Percentiles rank a stretch among this genome's conserved stretches.
Conservation (phyloP, 1,284 basidiomycete genomes). For the Gomphus sp. region DNA sequence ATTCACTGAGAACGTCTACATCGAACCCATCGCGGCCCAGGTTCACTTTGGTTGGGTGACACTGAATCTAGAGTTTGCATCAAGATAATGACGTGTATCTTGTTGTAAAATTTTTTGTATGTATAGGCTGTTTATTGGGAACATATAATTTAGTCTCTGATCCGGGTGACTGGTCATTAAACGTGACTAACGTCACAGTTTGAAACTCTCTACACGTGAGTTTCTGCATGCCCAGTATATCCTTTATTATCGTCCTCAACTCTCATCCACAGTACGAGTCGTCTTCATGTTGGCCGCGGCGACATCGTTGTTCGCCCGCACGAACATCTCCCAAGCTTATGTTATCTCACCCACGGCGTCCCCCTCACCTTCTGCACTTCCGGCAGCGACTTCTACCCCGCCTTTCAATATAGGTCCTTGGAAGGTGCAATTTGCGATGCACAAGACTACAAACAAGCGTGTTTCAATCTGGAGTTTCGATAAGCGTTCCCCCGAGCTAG, state of each 20-base stretch:
- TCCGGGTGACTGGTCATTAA: no score
- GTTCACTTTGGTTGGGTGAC: no score
- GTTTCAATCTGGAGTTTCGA: constrained; percentile 89
- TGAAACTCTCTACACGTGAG: not conserved
- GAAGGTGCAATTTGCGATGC: constrained; percentile 75
- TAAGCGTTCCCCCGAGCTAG: constrained; percentile 69
- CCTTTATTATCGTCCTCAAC: not conserved
- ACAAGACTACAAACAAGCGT: constrained; percentile 82
- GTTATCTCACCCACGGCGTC: constrained; percentile 38
- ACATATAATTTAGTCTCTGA: no score
- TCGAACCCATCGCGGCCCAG: no score
- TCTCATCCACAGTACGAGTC: not conserved
- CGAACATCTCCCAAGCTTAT: constrained; percentile 80
- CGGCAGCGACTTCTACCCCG: constrained; percentile 32
- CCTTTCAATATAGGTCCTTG: constrained; percentile 75
- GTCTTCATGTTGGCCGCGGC: constrained; percentile 75
- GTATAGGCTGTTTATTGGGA: no score
- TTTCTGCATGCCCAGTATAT: not conserved
- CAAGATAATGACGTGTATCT: no score
- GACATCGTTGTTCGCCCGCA: constrained; percentile 81
- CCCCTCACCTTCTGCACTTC: constrained; percentile 28
- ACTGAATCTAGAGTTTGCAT: no score
- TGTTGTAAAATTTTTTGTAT: no score
- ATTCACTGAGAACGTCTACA: no score
- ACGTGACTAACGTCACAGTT: not conserved